Evolutionary conservation across 106 monocot genomes (phyloP).

Genomic region (Platanthera guangdongensis): DNA sequence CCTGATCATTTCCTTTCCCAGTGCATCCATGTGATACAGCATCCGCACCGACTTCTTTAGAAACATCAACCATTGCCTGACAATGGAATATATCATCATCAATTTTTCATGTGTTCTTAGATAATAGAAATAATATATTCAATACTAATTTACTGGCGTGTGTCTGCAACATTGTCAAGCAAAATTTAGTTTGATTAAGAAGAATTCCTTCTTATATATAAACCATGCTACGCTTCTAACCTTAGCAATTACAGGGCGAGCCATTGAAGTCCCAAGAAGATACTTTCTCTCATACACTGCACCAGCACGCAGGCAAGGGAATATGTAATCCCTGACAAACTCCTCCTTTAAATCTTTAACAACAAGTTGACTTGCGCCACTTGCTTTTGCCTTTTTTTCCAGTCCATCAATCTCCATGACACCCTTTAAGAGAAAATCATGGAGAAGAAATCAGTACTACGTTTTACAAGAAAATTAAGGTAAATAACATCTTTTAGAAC

Average conservation of each 20-base stretch:
- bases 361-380: conserved; percentile 92
- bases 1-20: conserved; percentile 99
- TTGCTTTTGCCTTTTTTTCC: conserved; percentile 85
- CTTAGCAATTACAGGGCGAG: conserved; percentile 98
- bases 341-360: conserved; percentile 97
- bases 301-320: conserved; percentile 87
- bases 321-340: conserved; percentile 89
- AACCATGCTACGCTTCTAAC: conserved; percentile 18
- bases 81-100: background rate
- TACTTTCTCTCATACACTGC: conserved; percentile 95
- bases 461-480: no score
- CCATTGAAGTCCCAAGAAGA: conserved; percentile 96
- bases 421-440: conserved; percentile 39
- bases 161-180: background rate
- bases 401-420: conserved; percentile 85
- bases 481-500: background rate
- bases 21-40: conserved; percentile 97
- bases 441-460: background rate
- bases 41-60: conserved; percentile 96
- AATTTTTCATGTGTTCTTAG: background rate
- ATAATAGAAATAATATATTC: background rate
- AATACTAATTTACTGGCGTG: background rate
- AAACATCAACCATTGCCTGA: conserved; percentile 97
- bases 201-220: background rate
- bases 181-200: background rate